phyloP scores from a whole-genome alignment of 805 yeast species.

The Candida endomychidarum region DNA sequence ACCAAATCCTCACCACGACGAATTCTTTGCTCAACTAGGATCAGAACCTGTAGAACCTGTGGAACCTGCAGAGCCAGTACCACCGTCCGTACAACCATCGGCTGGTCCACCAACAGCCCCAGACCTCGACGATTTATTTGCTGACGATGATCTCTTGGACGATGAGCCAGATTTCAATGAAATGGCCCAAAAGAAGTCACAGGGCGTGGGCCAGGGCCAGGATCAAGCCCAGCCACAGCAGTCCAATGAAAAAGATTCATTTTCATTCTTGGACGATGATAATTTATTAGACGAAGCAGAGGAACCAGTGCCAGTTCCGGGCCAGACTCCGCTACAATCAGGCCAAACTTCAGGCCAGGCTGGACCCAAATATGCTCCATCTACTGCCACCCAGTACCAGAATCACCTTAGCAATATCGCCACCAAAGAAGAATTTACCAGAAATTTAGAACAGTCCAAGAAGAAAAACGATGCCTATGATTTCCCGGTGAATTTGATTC shows the following conservation, averaged over 20 bases:
- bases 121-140: conserved; percentile 12
- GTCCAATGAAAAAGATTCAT: neutral
- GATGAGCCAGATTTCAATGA: conserved; percentile 14
- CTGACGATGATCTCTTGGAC: conserved; percentile 21
- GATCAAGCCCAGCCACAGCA: too few relatives aligned
- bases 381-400: neutral
- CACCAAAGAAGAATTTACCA: conserved; percentile 11
- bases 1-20: neutral
- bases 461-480: conserved; percentile 76
- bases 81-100: neutral
- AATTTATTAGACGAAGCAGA: conserved; percentile 15
- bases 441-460: conserved; percentile 46
- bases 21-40: conserved; percentile 1
- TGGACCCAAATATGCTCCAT: too few relatives aligned
- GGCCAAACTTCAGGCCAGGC: too few relatives aligned
- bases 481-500: conserved; percentile 59
- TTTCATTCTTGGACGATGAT: conserved; percentile 22
- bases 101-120: too few relatives aligned
- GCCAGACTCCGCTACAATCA: too few relatives aligned
- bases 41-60: neutral
- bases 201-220: too few relatives aligned
- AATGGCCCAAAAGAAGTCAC: neutral
- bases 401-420: neutral
- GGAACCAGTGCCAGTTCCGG: conserved; percentile 11
- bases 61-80: neutral